A percentile compares a stretch with the other conserved stretches of the same genome.
Evolutionary conservation across 148 eudicot species (phyloP).

Genomic region (Vaccinium vitisidaea): DNA sequence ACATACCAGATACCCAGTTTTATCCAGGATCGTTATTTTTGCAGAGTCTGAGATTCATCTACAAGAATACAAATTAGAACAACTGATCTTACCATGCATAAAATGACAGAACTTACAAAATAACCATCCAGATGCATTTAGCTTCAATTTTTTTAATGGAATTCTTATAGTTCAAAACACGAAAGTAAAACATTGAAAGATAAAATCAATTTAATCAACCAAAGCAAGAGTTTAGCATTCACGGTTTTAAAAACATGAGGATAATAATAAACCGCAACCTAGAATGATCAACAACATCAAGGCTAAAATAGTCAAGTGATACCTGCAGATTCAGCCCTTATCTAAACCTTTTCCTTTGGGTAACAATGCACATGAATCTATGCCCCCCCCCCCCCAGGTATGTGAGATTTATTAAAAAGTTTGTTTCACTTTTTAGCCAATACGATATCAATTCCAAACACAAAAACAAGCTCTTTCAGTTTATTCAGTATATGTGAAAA

Average conservation of each 20-base stretch:
- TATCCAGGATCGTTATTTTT: slow-evolving; percentile 7
- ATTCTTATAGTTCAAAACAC: background rate
- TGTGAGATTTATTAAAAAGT: no score
- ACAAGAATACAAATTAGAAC: slow-evolving; percentile 5
- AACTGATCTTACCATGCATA: background rate
- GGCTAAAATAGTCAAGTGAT: background rate
- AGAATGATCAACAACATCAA: background rate
- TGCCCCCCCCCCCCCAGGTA: background rate
- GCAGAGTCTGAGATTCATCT: slow-evolving; percentile 21
- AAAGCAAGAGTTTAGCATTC: slow-evolving; percentile 3
- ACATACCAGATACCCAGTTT: slow-evolving; percentile 25
- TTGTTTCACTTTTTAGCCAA: slow-evolving; percentile 5
- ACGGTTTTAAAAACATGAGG: background rate
- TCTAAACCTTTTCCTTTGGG: background rate
- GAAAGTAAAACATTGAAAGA: background rate
- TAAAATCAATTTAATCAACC: background rate
- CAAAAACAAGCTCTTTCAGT: background rate
- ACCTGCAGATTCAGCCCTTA: background rate
- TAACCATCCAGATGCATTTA: background rate
- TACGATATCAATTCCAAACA: background rate
- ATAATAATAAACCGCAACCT: background rate
- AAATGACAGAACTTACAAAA: background rate
- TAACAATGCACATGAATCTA: background rate
- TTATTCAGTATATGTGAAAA: background rate
- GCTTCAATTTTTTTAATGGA: background rate